Evolutionary conservation across 2,329 filamentous ascomycete genomes (phyloP).

Genomic region (Cladophialophora carrionii): DNA sequence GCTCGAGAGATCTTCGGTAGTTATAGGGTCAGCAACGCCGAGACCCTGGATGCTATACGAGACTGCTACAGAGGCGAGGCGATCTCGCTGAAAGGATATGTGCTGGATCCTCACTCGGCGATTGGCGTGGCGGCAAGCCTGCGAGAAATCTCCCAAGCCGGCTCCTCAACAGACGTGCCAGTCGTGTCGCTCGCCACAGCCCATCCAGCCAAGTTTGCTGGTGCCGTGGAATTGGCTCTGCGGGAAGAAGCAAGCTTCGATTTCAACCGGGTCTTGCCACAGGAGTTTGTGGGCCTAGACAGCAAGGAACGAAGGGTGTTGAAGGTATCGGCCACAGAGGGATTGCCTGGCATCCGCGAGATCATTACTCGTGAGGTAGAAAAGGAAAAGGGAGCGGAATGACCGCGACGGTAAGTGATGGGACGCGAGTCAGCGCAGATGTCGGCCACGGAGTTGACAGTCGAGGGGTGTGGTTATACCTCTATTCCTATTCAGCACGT

Average conservation of each 20-base stretch:
- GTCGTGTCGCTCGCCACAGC: conserved; percentile 80
- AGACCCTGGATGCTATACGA: conserved; percentile 71
- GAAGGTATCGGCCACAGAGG: conserved; percentile 63
- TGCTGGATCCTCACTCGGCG: conserved; percentile 90
- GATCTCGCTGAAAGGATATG: conserved; percentile 64
- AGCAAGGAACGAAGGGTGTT: conserved; percentile 74
- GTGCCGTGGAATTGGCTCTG: conserved; percentile 79
- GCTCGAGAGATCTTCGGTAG: conserved; percentile 79
- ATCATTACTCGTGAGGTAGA: conserved; percentile 75
- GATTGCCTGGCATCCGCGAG: conserved; percentile 74
- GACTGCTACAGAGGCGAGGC: conserved; percentile 54
- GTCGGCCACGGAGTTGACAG: not conserved
- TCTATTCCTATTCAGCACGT: conserved; percentile 7
- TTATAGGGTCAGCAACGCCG: conserved; percentile 66
- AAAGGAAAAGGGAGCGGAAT: conserved; percentile 41
- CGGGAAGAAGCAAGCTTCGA: conserved; percentile 71
- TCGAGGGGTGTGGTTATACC: not conserved
- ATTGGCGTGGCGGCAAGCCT: conserved; percentile 79
- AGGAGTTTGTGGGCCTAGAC: conserved; percentile 79
- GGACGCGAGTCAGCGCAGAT: not conserved
- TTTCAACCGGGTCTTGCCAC: conserved; percentile 76
- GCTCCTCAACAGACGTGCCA: conserved; percentile 19
- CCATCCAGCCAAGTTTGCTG: conserved; percentile 92
- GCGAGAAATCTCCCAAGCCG: conserved; percentile 59
- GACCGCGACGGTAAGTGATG: not conserved